Evolutionary conservation across 2,329 filamentous ascomycete genomes (phyloP).

Genomic region (Aspergillus proliferans): DNA sequence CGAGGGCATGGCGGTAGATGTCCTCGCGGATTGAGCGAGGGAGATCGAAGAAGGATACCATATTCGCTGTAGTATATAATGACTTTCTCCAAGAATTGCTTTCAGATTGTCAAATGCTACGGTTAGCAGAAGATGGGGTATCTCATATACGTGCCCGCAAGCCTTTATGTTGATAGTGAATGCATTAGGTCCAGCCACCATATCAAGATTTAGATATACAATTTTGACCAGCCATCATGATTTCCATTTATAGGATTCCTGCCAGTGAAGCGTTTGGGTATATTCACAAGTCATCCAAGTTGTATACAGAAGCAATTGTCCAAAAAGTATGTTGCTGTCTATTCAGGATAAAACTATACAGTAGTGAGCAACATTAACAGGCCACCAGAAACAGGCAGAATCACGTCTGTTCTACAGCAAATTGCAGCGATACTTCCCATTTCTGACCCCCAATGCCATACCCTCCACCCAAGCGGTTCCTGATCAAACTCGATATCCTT

Average conservation of each 20-base stretch:
- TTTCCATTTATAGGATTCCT: background rate
- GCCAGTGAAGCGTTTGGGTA: background rate
- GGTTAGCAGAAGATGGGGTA: background rate
- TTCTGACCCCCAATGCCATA: constrained; percentile 73
- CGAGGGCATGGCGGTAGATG: constrained; percentile 14
- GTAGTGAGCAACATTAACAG: background rate
- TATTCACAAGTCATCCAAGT: background rate
- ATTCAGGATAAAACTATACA: background rate
- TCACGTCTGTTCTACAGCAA: constrained; percentile 48
- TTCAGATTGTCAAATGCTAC: background rate
- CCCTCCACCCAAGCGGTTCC: constrained; percentile 78
- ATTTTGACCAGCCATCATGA: background rate
- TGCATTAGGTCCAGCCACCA: background rate
- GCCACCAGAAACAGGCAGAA: background rate
- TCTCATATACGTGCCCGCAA: background rate
- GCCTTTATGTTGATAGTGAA: background rate
- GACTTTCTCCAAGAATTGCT: background rate
- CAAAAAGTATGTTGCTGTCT: background rate
- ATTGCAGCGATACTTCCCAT: constrained; percentile 92
- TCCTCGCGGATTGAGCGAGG: constrained; percentile 10
- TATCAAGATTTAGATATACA: background rate
- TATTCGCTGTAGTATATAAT: background rate
- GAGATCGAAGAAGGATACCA: constrained; percentile 10
- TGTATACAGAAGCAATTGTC: background rate
- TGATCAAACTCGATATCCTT: constrained; percentile 69